A percentile compares a stretch with the other conserved stretches of the same genome.
These are phyloP conservation scores for Metschnikowia dekortorum DNA, from an alignment of 805 yeast species.

Conservation along the genomic window DNA sequence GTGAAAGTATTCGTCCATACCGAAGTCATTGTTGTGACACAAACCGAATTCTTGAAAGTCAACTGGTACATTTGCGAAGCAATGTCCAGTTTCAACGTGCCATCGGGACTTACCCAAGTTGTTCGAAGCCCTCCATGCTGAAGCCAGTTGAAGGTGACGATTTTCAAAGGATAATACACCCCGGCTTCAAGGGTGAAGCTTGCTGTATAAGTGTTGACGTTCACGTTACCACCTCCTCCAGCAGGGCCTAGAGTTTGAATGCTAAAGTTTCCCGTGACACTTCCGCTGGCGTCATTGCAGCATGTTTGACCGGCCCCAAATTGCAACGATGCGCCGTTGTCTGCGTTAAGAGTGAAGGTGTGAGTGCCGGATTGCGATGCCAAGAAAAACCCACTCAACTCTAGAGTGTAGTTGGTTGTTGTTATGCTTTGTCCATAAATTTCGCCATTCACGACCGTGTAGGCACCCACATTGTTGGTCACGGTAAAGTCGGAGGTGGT, in stretches of 20 bases:
- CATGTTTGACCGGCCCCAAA: slow-evolving; percentile 14
- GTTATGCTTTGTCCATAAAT: slow-evolving; percentile 2
- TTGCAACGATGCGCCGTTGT: slow-evolving; percentile 16
- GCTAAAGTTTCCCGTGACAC: slow-evolving; percentile 11
- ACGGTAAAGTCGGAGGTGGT: slow-evolving; percentile 1
- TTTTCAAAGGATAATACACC: slow-evolving; percentile 13
- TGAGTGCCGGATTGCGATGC: slow-evolving; percentile 12
- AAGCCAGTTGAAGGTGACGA: slow-evolving; percentile 16
- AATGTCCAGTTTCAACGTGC: slow-evolving; percentile 4
- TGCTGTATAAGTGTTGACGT: slow-evolving; percentile 6
- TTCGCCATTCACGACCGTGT: not conserved
- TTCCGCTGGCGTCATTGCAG: slow-evolving; percentile 14
- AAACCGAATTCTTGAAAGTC: slow-evolving; percentile 4
- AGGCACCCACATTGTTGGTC: not conserved
- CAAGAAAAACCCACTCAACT: slow-evolving; percentile 12
- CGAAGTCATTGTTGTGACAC: slow-evolving; percentile 6
- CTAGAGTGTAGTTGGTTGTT: slow-evolving; percentile 4
- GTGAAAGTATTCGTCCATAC: slow-evolving; percentile 6
- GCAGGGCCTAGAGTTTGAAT: slow-evolving; percentile 11
- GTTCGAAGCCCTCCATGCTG: slow-evolving; percentile 11
- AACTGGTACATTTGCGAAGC: slow-evolving; percentile 10
- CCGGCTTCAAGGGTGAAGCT: slow-evolving; percentile 8
- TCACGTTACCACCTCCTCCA: slow-evolving; percentile 10
- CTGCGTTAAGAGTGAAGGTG: slow-evolving; percentile 13
- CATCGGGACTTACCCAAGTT: slow-evolving; percentile 3